A percentile compares a stretch with the other conserved stretches of the same genome.
These are phyloP conservation scores for Streptanthus diversifolius DNA, from an alignment of 345 rosid genomes.

Conservation along the genomic window DNA sequence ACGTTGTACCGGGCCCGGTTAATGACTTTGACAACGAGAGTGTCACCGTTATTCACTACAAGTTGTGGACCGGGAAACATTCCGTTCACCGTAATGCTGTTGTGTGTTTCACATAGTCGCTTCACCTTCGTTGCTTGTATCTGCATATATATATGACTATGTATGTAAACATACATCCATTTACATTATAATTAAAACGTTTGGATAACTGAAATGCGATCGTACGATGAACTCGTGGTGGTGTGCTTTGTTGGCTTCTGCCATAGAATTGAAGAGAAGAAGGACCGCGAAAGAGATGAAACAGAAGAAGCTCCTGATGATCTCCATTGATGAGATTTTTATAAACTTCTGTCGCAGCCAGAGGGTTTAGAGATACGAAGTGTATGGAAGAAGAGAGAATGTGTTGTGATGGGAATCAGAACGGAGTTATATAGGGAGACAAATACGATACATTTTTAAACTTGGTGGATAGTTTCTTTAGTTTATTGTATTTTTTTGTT, in stretches of 20 bases:
- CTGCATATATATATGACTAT: constrained; percentile 33
- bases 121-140: constrained; percentile 82
- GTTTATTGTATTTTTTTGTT: background rate
- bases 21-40: constrained; percentile 59
- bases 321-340: constrained; percentile 11
- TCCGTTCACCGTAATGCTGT: constrained; percentile 80
- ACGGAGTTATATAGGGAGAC: constrained; percentile 30
- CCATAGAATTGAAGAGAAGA: constrained; percentile 40
- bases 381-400: constrained; percentile 7
- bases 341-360: background rate
- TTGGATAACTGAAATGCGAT: background rate
- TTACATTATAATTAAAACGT: background rate
- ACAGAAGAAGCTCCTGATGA: constrained; percentile 21
- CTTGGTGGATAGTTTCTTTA: constrained; percentile 15
- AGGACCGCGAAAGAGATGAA: constrained; percentile 29
- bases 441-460: background rate
- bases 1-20: constrained; percentile 70
- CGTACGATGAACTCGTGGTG: constrained; percentile 76
- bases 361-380: constrained; percentile 15
- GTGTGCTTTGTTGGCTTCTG: constrained; percentile 48
- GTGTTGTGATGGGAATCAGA: constrained; percentile 14
- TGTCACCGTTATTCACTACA: constrained; percentile 76
- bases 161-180: background rate
- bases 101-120: constrained; percentile 87
- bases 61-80: constrained; percentile 90